A percentile compares a stretch with the other conserved stretches of the same genome.
Evolutionary conservation across 202 grass and related monocot species (phyloP).

Genomic region (Digitaria exilis): DNA sequence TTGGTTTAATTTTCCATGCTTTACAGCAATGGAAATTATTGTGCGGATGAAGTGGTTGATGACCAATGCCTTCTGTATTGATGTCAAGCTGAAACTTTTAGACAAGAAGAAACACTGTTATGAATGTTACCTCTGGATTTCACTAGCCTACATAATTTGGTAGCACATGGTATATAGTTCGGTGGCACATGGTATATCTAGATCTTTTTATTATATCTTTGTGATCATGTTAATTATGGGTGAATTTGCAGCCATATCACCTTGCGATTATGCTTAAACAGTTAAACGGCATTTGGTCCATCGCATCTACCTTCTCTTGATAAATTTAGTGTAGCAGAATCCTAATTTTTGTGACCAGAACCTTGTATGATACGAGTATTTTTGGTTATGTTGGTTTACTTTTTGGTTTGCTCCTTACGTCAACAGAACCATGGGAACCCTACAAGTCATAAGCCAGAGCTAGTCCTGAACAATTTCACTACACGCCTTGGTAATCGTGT

Average conservation of each 20-base stretch:
- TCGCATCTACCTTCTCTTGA: not conserved
- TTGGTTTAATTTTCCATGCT: constrained; percentile 33
- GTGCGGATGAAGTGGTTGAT: not conserved
- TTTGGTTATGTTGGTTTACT: constrained; percentile 19
- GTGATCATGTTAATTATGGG: constrained; percentile 1
- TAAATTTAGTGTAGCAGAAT: constrained; percentile 21
- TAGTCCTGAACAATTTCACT: constrained; percentile 97
- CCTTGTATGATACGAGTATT: not conserved
- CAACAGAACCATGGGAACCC: constrained; percentile 95
- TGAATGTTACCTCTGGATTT: not conserved
- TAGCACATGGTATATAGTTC: too few relatives aligned
- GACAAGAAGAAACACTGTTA: not conserved
- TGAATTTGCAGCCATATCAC: too few relatives aligned
- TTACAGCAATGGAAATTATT: constrained; percentile 42
- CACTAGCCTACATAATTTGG: not conserved
- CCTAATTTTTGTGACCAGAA: constrained; percentile 4
- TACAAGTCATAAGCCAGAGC: constrained; percentile 89
- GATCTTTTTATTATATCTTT: constrained; percentile 6
- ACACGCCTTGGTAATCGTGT: constrained; percentile 88
- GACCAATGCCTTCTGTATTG: constrained; percentile 27
- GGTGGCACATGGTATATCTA: not conserved
- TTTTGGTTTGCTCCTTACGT: constrained; percentile 25
- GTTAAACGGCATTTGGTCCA: not conserved
- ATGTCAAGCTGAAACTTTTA: constrained; percentile 3
- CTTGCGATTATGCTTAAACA: not conserved